These are phyloP conservation scores for Penicillium sp. DNA, from an alignment of 2,329 filamentous ascomycete genomes.

Conservation along the genomic window DNA sequence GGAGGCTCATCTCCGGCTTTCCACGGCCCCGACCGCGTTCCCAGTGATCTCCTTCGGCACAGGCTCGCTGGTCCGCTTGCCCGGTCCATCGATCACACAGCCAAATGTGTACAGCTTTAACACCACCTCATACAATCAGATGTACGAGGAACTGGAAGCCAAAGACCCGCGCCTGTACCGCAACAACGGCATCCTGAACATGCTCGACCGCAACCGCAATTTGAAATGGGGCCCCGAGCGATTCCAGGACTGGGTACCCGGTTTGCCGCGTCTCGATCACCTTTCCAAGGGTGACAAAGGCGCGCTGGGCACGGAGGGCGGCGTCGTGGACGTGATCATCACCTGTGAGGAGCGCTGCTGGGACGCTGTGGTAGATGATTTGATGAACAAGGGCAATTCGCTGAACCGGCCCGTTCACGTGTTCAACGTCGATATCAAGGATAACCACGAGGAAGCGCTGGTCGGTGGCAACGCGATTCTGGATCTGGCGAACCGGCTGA, in stretches of 20 bases:
- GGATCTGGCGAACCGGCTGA: slow-evolving; percentile 83
- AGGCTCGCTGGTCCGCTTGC: slow-evolving; percentile 88
- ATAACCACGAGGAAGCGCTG: slow-evolving; percentile 95
- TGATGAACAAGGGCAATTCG: slow-evolving; percentile 80
- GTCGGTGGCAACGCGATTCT: slow-evolving; percentile 89
- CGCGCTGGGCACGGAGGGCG: slow-evolving; percentile 77
- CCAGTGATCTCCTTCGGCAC: slow-evolving; percentile 99
- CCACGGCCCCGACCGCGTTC: slow-evolving; percentile 77
- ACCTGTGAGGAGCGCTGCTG: slow-evolving; percentile 98
- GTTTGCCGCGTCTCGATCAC: slow-evolving; percentile 77
- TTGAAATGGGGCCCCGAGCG: slow-evolving; percentile 96
- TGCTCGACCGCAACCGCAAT: slow-evolving; percentile 87
- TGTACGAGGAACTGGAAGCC: slow-evolving; percentile 84
- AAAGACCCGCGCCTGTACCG: slow-evolving; percentile 89
- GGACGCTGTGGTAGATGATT: slow-evolving; percentile 94
- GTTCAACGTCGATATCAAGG: slow-evolving; percentile 97
- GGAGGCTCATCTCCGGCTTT: slow-evolving; percentile 96
- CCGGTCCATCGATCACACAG: slow-evolving; percentile 85
- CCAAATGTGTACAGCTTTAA: slow-evolving; percentile 99
- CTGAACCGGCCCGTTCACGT: slow-evolving; percentile 94
- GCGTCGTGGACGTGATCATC: slow-evolving; percentile 90
- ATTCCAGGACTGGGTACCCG: slow-evolving; percentile 96
- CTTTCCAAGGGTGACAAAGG: slow-evolving; percentile 70
- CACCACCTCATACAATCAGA: slow-evolving; percentile 89
- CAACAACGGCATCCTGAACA: slow-evolving; percentile 90